Percentiles rank a stretch among this genome's conserved stretches.
These are phyloP conservation scores for Psilocybe cubensis DNA, from an alignment of 768 basidiomycete species.

Conservation along the genomic window DNA sequence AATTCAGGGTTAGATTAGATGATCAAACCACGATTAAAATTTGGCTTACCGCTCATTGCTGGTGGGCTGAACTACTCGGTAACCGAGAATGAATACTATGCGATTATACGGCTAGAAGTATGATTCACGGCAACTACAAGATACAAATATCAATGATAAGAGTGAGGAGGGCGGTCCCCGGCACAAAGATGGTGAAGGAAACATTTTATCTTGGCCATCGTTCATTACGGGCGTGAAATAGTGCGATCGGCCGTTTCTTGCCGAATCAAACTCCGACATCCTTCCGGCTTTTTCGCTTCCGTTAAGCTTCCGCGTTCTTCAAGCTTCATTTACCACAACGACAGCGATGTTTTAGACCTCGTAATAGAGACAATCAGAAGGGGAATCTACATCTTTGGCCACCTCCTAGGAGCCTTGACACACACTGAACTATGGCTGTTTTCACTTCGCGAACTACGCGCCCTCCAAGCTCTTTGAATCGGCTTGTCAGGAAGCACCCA, in stretches of 20 bases:
- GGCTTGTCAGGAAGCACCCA: conserved; percentile 60
- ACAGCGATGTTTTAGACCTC: no score
- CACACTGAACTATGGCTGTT: conserved; percentile 8
- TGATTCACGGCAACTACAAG: background rate
- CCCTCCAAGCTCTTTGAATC: conserved; percentile 47
- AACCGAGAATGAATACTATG: background rate
- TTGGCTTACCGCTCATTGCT: conserved; percentile 34
- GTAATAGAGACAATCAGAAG: background rate
- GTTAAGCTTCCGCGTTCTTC: background rate
- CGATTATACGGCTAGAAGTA: background rate
- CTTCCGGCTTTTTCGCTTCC: background rate
- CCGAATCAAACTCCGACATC: conserved; percentile 18
- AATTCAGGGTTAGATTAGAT: conserved; percentile 26
- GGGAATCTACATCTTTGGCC: background rate
- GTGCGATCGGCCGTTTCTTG: conserved; percentile 22
- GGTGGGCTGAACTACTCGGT: background rate
- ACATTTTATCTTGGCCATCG: conserved; percentile 21
- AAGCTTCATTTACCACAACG: background rate
- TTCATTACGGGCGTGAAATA: conserved; percentile 11
- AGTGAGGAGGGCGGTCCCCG: conserved; percentile 6
- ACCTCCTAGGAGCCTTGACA: background rate
- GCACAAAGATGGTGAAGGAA: conserved; percentile 9
- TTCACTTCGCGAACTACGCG: conserved; percentile 41
- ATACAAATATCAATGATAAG: conserved; percentile 1
- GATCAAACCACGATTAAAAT: conserved; percentile 7